These are phyloP conservation scores for Annulohypoxylon bovei DNA, from an alignment of 495 filamentous ascomycete genomes.

Conservation along the genomic window DNA sequence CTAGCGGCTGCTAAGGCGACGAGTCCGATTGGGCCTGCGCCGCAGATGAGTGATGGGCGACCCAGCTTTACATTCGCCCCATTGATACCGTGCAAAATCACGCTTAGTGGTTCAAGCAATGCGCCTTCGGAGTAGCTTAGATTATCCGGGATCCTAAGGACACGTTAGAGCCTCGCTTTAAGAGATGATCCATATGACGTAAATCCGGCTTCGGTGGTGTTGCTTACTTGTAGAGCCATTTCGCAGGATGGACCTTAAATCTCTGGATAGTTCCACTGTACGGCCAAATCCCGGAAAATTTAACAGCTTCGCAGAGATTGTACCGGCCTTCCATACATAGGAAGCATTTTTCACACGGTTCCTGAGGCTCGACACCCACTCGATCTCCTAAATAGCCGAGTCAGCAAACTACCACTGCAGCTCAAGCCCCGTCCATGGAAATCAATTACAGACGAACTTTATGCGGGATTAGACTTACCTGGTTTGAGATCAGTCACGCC, in stretches of 20 bases:
- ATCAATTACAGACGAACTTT: neutral
- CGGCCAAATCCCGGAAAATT: slow-evolving; percentile 67
- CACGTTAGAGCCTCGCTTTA: slow-evolving; percentile 10
- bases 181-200: neutral
- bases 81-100: slow-evolving; percentile 58
- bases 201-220: neutral
- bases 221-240: slow-evolving; percentile 57
- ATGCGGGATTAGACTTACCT: slow-evolving; percentile 38
- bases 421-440: neutral
- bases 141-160: slow-evolving; percentile 51
- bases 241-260: slow-evolving; percentile 67
- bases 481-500: slow-evolving; percentile 54
- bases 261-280: slow-evolving; percentile 66
- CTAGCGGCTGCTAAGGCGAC: slow-evolving; percentile 61
- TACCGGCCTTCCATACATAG: slow-evolving; percentile 59
- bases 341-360: slow-evolving; percentile 58
- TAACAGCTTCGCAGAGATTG: slow-evolving; percentile 60
- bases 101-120: slow-evolving; percentile 60
- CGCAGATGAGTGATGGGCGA: slow-evolving; percentile 53
- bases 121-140: slow-evolving; percentile 58
- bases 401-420: slow-evolving; percentile 1
- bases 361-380: slow-evolving; percentile 61
- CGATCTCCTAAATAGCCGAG: slow-evolving; percentile 50
- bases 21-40: slow-evolving; percentile 62
- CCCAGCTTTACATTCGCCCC: slow-evolving; percentile 54